These are phyloP conservation scores for Termitomyces sp. DNA, from an alignment of 768 basidiomycete species.

Conservation along the genomic window DNA sequence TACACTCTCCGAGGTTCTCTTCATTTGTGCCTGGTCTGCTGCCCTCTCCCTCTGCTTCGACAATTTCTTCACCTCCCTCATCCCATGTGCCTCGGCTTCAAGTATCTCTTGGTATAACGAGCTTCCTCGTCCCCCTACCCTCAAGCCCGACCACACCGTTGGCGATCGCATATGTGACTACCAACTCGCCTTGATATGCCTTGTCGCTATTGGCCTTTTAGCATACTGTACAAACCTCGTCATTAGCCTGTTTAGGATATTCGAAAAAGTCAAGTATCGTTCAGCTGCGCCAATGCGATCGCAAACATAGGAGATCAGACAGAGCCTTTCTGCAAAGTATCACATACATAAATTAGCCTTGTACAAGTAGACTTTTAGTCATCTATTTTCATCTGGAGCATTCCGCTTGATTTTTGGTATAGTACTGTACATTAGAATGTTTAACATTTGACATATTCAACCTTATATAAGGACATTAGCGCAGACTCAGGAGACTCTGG, in stretches of 20 bases:
- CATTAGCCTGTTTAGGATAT: constrained; percentile 82
- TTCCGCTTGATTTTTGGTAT: background rate
- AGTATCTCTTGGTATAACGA: constrained; percentile 72
- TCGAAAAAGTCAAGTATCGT: constrained; percentile 85
- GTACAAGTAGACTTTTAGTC: too few relatives aligned
- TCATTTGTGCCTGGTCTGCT: constrained; percentile 93
- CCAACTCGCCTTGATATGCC: constrained; percentile 73
- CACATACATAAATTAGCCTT: too few relatives aligned
- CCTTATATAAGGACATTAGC: too few relatives aligned
- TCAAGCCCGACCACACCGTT: constrained; percentile 37
- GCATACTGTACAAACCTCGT: constrained; percentile 83
- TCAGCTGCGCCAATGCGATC: constrained; percentile 28
- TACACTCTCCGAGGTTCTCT: constrained; percentile 83
- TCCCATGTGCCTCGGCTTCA: constrained; percentile 67
- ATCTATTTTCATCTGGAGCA: background rate
- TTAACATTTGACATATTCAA: too few relatives aligned
- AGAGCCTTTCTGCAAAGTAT: too few relatives aligned
- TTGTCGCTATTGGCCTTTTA: constrained; percentile 74
- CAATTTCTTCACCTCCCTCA: constrained; percentile 85
- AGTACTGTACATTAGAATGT: background rate
- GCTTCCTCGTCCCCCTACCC: constrained; percentile 48
- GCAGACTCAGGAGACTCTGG: too few relatives aligned
- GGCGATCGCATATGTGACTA: constrained; percentile 67
- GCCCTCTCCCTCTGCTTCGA: constrained; percentile 86
- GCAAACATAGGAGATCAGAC: background rate